Evolutionary conservation across 2,329 filamentous ascomycete species (phyloP).

Genomic region (Alternaria gansuensis): DNA sequence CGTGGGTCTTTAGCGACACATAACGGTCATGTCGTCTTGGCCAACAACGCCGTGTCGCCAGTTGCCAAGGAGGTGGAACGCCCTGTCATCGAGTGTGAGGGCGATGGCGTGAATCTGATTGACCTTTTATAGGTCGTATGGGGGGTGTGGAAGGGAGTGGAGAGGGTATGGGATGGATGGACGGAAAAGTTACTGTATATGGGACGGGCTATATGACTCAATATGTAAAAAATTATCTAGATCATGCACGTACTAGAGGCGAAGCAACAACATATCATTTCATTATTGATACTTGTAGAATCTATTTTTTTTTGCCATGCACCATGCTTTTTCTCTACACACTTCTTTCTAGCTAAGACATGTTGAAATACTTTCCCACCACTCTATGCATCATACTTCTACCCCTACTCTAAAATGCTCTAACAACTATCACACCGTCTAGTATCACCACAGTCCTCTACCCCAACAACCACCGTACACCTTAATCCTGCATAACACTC

Average conservation of each 20-base stretch:
- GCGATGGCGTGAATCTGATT: slow-evolving; percentile 1
- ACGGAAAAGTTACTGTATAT: neutral
- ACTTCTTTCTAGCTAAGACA: neutral
- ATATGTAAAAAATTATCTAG: neutral
- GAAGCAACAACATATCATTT: accelerated
- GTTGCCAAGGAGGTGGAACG: slow-evolving; percentile 3
- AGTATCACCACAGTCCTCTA: neutral
- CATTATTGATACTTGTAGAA: neutral
- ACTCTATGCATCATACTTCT: neutral
- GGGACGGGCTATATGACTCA: neutral
- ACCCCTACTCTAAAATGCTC: neutral
- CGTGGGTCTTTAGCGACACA: slow-evolving; percentile 10
- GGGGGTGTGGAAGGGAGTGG: neutral
- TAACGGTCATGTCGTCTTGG: slow-evolving; percentile 26
- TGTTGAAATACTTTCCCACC: neutral
- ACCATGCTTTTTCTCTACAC: neutral
- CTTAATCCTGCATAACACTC: slow-evolving; percentile 33
- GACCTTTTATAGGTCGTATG: neutral
- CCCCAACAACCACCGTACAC: neutral
- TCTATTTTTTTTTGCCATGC: neutral
- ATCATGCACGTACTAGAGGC: no score
- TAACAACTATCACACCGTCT: neutral
- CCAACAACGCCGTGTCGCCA: slow-evolving; percentile 11
- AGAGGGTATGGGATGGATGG: neutral
- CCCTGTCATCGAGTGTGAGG: slow-evolving; percentile 6